These are phyloP conservation scores for Xylariaceae sp. DNA, from an alignment of 2,329 filamentous ascomycete genomes.

Conservation along the genomic window DNA sequence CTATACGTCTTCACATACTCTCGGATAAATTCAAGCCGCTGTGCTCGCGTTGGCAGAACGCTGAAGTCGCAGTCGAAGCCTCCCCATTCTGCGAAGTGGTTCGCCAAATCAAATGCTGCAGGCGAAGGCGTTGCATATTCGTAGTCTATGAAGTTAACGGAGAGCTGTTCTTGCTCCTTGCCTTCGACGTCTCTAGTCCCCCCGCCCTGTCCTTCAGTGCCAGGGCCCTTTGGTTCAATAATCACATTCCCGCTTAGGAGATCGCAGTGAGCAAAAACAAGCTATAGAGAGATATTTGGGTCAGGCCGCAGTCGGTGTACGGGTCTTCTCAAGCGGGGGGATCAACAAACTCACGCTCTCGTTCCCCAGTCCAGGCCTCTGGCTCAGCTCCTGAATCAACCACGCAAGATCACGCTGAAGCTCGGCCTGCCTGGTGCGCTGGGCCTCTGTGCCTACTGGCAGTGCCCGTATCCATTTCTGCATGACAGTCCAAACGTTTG, in stretches of 20 bases:
- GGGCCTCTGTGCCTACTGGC: slow-evolving; percentile 67
- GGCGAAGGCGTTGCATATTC: slow-evolving; percentile 95
- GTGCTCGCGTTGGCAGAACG: slow-evolving; percentile 72
- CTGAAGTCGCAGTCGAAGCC: slow-evolving; percentile 93
- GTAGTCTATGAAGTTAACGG: slow-evolving; percentile 91
- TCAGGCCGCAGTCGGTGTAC: no score
- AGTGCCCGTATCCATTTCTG: slow-evolving; percentile 93
- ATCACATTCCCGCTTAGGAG: slow-evolving; percentile 96
- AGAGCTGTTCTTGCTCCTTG: slow-evolving; percentile 38
- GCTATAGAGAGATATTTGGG: slow-evolving; percentile 41
- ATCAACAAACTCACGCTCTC: slow-evolving; percentile 60
- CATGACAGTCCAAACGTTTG: slow-evolving; percentile 92
- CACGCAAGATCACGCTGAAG: slow-evolving; percentile 74
- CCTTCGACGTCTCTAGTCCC: slow-evolving; percentile 23
- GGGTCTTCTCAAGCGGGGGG: background rate
- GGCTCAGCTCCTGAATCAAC: slow-evolving; percentile 69
- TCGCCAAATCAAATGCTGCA: slow-evolving; percentile 92
- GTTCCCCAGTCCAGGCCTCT: slow-evolving; percentile 72
- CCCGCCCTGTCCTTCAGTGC: slow-evolving; percentile 29
- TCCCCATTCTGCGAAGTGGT: slow-evolving; percentile 98
- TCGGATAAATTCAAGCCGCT: slow-evolving; percentile 76
- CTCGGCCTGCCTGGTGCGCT: slow-evolving; percentile 63
- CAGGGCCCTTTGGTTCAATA: slow-evolving; percentile 55
- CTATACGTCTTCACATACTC: slow-evolving; percentile 81
- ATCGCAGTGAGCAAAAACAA: slow-evolving; percentile 94